Base-by-base conservation (phyloP, 2,329 filamentous ascomycete genomes). In the Paracoccidioides brasiliensis region DNA sequence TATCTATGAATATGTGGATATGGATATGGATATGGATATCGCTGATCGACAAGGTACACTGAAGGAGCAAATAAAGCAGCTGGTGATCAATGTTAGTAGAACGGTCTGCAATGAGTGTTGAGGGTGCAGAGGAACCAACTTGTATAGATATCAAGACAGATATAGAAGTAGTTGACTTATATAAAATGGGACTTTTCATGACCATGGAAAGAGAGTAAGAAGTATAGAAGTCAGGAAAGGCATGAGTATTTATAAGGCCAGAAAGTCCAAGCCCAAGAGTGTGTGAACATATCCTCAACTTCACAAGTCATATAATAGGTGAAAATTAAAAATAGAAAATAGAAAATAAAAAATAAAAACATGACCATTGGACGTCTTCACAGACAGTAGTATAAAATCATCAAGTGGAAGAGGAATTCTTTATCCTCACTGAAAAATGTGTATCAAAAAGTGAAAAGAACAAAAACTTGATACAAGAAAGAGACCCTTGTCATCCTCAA, bases 381-480 rank as follows among this genome's bases (percentile, higher is more conserved):
- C 49, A 22, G 35, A 38, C 49, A 40, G 4, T 41, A 15, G 35
- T 30, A n/a, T 41, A 22, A 43, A 52, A 52, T 12, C 14, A 38
- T 9, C 14, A 41, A 6, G 15, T 4, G 7, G n/a, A 3, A 44
- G 38, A 41, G 22, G 42, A 15, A 6, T 52, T 33, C 50, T 52
- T 52, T 52, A 52, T 52, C 38, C 50, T 33, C 50, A 42, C 38
- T 32, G 38, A 52, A 22, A 32, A 12, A 43, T 22, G 22, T 42
- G 50, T 52, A 43, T 52, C 38, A 43, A 33, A 35, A 52, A 42
- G 40, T 33, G 37, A 41, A 52, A 52, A 52, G 14, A 5, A 22
- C 38, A 30, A 33, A 52, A 41, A 42, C 14, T 4, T 52, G 50
- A 52, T 42, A 52, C 50, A 52, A 52, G 37, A 33, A 52, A 41